Evolutionary conservation across 73 alveolate genomes (phyloP).

Genomic region (Paramecium biaurelia): DNA sequence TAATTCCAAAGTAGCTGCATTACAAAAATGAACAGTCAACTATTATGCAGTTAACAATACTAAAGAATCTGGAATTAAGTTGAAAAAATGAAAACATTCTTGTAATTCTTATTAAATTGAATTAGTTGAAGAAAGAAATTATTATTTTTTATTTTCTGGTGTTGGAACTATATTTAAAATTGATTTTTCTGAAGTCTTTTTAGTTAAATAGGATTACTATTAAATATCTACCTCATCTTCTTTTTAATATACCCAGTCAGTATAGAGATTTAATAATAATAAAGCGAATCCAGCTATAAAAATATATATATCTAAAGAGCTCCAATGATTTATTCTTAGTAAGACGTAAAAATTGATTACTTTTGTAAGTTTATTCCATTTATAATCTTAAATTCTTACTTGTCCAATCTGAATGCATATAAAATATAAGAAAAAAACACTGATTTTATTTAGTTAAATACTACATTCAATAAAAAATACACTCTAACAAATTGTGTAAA

Average conservation of each 20-base stretch:
- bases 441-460: background rate
- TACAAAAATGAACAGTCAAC: background rate
- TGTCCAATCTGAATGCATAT: background rate
- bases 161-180: background rate
- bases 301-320: background rate
- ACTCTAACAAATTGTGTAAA: background rate
- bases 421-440: background rate
- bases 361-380: background rate
- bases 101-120: background rate
- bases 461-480: background rate
- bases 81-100: slow-evolving; percentile 29
- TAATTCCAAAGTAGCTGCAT: background rate
- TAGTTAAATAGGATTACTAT: background rate
- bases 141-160: background rate
- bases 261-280: background rate
- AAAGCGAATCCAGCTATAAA: background rate
- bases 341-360: background rate
- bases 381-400: background rate
- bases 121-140: background rate
- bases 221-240: background rate
- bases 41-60: background rate
- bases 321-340: background rate
- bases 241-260: background rate
- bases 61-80: slow-evolving; percentile 16
- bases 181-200: background rate